Evolutionary conservation across 148 eudicot genomes (phyloP).

Genomic region (Pouteria glomerata): DNA sequence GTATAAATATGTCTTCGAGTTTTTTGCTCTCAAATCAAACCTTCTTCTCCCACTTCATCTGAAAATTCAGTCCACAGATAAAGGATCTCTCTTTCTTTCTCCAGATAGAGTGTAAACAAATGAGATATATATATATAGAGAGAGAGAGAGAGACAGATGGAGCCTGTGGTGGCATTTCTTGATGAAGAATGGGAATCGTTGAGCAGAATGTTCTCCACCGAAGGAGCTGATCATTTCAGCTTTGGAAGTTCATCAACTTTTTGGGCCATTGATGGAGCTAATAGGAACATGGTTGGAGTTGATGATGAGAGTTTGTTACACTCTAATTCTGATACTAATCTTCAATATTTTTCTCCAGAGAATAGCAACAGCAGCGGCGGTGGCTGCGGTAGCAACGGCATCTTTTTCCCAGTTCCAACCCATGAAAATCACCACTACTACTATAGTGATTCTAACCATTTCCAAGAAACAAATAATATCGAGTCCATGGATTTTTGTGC

Average conservation of each 20-base stretch:
- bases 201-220: slow-evolving; percentile 35
- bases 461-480: background rate
- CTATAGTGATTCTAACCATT: slow-evolving; percentile 3
- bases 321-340: slow-evolving; percentile 14
- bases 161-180: slow-evolving; percentile 30
- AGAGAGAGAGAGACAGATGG: slow-evolving; percentile 18
- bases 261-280: slow-evolving; percentile 16
- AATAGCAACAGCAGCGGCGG: too few relatives aligned
- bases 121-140: background rate
- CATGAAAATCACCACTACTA: slow-evolving; percentile 1
- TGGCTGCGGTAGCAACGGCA: too few relatives aligned
- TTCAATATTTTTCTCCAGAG: slow-evolving; percentile 21
- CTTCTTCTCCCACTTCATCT: background rate
- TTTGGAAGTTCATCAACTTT: slow-evolving; percentile 12
- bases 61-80: too few relatives aligned
- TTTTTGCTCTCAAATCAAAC: slow-evolving; percentile 11
- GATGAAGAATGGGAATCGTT: slow-evolving; percentile 52
- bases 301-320: slow-evolving; percentile 8
- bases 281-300: background rate
- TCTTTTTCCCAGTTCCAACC: too few relatives aligned
- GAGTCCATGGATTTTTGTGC: slow-evolving; percentile 17
- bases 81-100: background rate
- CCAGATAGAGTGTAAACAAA: too few relatives aligned
- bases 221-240: slow-evolving; percentile 27
- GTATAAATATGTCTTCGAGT: slow-evolving; percentile 32